Percentiles rank a stretch among this genome's conserved stretches.
Evolutionary conservation across 2,329 filamentous ascomycete species (phyloP).

Genomic region (Parastagonospora avenae): DNA sequence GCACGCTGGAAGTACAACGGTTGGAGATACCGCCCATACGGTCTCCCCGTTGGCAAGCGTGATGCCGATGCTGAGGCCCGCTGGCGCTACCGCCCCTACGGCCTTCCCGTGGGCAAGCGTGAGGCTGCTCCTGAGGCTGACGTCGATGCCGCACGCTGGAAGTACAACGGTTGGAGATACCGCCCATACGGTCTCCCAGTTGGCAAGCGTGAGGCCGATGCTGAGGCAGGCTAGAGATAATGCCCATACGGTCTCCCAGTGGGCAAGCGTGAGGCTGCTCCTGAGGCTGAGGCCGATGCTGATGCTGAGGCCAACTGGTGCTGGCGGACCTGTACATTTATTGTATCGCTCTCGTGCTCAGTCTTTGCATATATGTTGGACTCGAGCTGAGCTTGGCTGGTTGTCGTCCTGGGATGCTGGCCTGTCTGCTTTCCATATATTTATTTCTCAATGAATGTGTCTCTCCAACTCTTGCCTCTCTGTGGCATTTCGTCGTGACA

Average conservation of each 20-base stretch:
- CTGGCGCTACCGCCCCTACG: neutral
- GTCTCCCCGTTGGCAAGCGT: constrained; percentile 33
- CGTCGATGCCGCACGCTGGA: neutral
- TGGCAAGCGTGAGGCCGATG: constrained; percentile 35
- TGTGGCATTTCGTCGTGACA: neutral
- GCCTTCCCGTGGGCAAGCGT: neutral
- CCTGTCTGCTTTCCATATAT: constrained; percentile 11
- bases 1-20: neutral
- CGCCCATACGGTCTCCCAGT: constrained; percentile 24
- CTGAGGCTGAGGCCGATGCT: constrained; percentile 23
- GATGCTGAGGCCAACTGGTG: constrained; percentile 30
- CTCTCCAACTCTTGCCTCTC: neutral
- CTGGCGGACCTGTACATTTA: constrained; percentile 5
- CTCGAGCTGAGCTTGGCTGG: constrained; percentile 1
- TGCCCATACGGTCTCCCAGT: constrained; percentile 14
- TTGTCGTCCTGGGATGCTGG: constrained; percentile 2
- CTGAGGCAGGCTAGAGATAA: constrained; percentile 14
- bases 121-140: constrained; percentile 3
- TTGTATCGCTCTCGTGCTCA: neutral
- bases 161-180: constrained; percentile 14
- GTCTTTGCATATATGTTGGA: neutral
- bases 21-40: constrained; percentile 13
- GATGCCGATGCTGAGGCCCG: constrained; percentile 26
- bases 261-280: constrained; percentile 30
- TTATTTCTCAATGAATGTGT: neutral